Percentiles rank a stretch among this genome's conserved stretches.
phyloP scores from a whole-genome alignment of 805 yeast genomes.

The Candida peoriensis region DNA sequence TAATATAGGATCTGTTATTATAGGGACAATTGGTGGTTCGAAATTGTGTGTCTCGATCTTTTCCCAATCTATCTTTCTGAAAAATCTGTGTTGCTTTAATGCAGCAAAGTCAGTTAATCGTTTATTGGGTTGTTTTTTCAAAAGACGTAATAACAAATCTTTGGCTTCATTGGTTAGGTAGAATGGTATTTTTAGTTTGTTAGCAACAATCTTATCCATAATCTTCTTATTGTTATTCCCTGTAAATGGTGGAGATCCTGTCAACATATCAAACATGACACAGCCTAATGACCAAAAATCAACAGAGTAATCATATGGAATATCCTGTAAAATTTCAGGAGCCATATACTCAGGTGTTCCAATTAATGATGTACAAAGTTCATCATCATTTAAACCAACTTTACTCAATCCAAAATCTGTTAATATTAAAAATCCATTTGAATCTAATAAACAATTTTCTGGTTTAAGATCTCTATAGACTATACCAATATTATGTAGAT shows the following conservation, averaged over 20 bases:
- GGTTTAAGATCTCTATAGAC: conserved; percentile 97
- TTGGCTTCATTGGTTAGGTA: conserved; percentile 77
- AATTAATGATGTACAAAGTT: conserved; percentile 72
- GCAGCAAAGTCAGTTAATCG: conserved; percentile 55
- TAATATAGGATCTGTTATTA: conserved; percentile 70
- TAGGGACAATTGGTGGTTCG: conserved; percentile 77
- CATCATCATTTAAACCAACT: conserved; percentile 49
- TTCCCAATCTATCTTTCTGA: conserved; percentile 72
- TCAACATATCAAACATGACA: conserved; percentile 69
- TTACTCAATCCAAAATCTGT: conserved; percentile 96
- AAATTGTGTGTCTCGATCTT: conserved; percentile 39
- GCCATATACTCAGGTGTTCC: conserved; percentile 89
- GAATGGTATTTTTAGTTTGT: conserved; percentile 64
- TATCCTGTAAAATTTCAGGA: conserved; percentile 79
- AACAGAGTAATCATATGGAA: conserved; percentile 70
- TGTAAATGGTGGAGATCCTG: conserved; percentile 86
- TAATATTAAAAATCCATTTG: conserved; percentile 90
- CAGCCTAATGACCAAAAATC: conserved; percentile 95
- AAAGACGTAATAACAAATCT: conserved; percentile 59
- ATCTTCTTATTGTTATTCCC: conserved; percentile 76
- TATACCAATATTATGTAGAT: conserved; percentile 88
- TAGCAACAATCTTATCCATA: conserved; percentile 67
- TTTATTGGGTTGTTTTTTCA: conserved; percentile 65
- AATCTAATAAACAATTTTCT: conserved; percentile 88
- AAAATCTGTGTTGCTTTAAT: conserved; percentile 64